Evolutionary conservation across 768 basidiomycete genomes (phyloP), one percentile per base, ranked within the genome.

Genomic region (Phlegmacium glaucopus): DNA sequence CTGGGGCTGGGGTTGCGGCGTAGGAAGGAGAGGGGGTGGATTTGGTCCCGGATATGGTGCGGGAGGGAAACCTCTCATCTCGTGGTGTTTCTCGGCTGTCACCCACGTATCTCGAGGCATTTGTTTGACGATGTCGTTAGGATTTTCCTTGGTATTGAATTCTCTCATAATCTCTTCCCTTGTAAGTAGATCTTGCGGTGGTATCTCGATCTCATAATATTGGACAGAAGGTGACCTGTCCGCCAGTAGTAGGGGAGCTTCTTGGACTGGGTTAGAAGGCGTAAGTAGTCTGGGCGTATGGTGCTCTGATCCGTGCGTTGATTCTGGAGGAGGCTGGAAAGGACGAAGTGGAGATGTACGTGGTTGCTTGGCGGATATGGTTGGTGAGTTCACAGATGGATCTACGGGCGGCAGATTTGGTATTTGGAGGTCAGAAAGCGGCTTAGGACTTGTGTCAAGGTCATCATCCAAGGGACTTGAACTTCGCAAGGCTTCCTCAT

Each of bases 91-190:
- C 29, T 57, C 48, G 10, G 71, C 71, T 29, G 70, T 70, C 9
- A 73, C 68, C 73, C 72, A 75, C 42, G 58, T 58, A 18, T 60
- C 59, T 28, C 57, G 49, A 4, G 65, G 58, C 22, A 56, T 47
- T n/a, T 55, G 51, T 8, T 40, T 47, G 30, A 56, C 45, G 12
- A 40, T 39, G n/a, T 61, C 57, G 29, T 56, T 58, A n/a, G 54
- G 49, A 38, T 53, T 45, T 44, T 56, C 55, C 16, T 54, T 48
- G 16, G 59, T 53, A 30, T 54, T 56, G 39, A 51, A 56, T 25
- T 59, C 53, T 34, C 51, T 57, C 30, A 61, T 59, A 6, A 69
- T 44, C 45, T 66, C 56, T 4, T 22, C 22, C 22, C 22, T 22
- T 22, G 22, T 22, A 22, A 22, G 22, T 22, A 22, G 22, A 22